phyloP scores from a whole-genome alignment of 208 protist species.

The Endotrypanum monterogeii region DNA sequence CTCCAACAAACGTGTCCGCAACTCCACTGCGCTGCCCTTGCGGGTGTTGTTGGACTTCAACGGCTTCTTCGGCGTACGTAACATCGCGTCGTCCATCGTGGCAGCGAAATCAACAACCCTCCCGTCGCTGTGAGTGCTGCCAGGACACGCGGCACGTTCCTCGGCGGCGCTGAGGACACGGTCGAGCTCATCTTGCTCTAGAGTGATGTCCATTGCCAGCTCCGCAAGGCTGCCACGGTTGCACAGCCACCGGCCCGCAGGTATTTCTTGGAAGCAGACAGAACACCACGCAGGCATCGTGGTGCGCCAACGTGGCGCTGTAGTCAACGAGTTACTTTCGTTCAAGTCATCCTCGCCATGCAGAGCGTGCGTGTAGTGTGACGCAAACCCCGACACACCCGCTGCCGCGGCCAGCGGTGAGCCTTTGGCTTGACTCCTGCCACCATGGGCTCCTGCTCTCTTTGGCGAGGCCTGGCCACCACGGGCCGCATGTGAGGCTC shows the following conservation, averaged over 20 bases:
- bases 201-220: constrained; percentile 45
- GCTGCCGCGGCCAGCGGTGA: background rate
- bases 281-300: constrained; percentile 42
- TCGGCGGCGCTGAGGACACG: background rate
- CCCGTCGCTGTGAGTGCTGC: background rate
- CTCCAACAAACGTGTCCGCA: constrained; percentile 44
- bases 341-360: background rate
- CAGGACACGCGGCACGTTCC: background rate
- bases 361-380: constrained; percentile 6
- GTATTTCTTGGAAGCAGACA: constrained; percentile 54
- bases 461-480: background rate
- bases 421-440: background rate
- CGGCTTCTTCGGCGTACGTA: constrained; percentile 53
- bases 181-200: constrained; percentile 32
- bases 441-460: background rate
- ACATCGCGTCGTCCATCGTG: background rate
- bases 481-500: background rate
- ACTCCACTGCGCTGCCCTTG: constrained; percentile 43
- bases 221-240: constrained; percentile 52
- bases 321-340: background rate
- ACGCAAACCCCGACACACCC: background rate
- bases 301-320: constrained; percentile 25
- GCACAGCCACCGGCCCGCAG: constrained; percentile 38
- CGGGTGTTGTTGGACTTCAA: constrained; percentile 52
- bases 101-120: background rate